A percentile compares a stretch with the other conserved stretches of the same genome.
Evolutionary conservation across 495 filamentous ascomycete genomes (phyloP).

Genomic region (Monascus purpureus): DNA sequence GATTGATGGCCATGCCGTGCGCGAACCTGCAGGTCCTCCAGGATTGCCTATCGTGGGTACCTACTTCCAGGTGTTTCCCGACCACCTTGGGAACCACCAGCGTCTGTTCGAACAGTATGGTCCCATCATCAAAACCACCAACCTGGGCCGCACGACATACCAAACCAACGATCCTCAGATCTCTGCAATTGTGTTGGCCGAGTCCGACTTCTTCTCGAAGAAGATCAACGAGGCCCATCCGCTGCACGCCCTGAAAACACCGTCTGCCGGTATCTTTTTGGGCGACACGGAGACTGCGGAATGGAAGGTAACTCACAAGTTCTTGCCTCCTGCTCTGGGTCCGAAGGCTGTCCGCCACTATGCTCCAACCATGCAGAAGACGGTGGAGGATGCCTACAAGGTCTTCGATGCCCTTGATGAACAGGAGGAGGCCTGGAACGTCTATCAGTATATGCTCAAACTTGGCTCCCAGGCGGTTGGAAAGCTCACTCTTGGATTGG

Average conservation of each 20-base stretch:
- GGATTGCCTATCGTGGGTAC: constrained; percentile 36
- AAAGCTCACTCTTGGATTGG: constrained; percentile 34
- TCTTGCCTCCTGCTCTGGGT: constrained; percentile 36
- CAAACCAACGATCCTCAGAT: constrained; percentile 36
- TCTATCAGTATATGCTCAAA: constrained; percentile 48
- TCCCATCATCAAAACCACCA: constrained; percentile 37
- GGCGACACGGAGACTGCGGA: constrained; percentile 35
- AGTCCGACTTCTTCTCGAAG: constrained; percentile 39
- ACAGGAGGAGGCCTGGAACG: constrained; percentile 37
- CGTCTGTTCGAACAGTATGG: constrained; percentile 41
- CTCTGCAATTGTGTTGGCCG: constrained; percentile 23
- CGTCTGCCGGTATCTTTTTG: constrained; percentile 34
- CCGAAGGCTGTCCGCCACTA: constrained; percentile 45
- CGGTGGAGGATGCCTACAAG: constrained; percentile 25
- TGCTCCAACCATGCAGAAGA: constrained; percentile 37
- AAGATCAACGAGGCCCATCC: constrained; percentile 36
- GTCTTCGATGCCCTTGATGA: constrained; percentile 41
- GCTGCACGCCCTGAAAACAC: constrained; percentile 29
- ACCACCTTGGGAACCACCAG: constrained; percentile 44
- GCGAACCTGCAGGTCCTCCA: constrained; percentile 27
- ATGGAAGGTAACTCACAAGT: constrained; percentile 39
- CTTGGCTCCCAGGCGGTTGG: constrained; percentile 38
- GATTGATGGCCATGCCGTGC: constrained; percentile 29
- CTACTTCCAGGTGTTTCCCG: constrained; percentile 42
- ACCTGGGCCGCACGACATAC: constrained; percentile 35